Evolutionary conservation across 352 stramenopile species (phyloP).

Genomic region (Saprolegnia diclina): DNA sequence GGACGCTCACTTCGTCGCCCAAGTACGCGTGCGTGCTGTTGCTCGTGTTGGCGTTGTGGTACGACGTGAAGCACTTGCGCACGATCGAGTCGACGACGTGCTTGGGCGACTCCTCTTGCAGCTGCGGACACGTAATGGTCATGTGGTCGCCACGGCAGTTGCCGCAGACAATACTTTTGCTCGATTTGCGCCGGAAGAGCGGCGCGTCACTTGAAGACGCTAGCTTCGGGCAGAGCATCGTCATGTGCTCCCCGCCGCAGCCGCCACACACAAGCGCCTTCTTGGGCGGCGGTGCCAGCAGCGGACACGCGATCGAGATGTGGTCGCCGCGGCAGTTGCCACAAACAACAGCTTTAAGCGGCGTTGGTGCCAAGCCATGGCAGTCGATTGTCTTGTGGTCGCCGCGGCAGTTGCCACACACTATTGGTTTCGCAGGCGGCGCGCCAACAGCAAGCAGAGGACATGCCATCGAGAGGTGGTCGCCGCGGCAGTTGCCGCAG

Average conservation of each 20-base stretch:
- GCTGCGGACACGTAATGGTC: conserved; percentile 65
- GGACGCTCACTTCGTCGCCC: conserved; percentile 81
- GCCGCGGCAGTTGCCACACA: conserved; percentile 71
- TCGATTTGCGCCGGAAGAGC: conserved; percentile 3
- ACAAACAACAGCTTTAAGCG: conserved; percentile 46
- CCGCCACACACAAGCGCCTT: conserved; percentile 65
- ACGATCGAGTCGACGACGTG: conserved; percentile 59
- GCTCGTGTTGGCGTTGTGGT: conserved; percentile 78
- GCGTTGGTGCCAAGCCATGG: conserved; percentile 35
- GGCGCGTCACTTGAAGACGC: background rate
- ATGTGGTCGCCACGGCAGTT: conserved; percentile 83
- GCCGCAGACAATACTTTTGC: conserved; percentile 56
- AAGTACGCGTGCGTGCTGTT: conserved; percentile 82
- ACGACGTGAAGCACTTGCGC: conserved; percentile 81
- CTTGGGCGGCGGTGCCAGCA: conserved; percentile 22
- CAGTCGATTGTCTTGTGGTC: conserved; percentile 77
- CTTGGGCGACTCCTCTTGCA: conserved; percentile 35
- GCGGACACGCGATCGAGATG: conserved; percentile 71
- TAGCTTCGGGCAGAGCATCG: conserved; percentile 63
- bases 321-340: conserved; percentile 78
- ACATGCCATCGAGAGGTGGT: conserved; percentile 78
- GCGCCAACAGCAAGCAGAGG: conserved; percentile 35
- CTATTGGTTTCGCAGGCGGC: conserved; percentile 34
- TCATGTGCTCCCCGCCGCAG: conserved; percentile 75
- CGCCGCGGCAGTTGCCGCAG: conserved; percentile 75